Base-by-base conservation (phyloP, 1,284 basidiomycete genomes). In the Fomitopsis palustris region DNA sequence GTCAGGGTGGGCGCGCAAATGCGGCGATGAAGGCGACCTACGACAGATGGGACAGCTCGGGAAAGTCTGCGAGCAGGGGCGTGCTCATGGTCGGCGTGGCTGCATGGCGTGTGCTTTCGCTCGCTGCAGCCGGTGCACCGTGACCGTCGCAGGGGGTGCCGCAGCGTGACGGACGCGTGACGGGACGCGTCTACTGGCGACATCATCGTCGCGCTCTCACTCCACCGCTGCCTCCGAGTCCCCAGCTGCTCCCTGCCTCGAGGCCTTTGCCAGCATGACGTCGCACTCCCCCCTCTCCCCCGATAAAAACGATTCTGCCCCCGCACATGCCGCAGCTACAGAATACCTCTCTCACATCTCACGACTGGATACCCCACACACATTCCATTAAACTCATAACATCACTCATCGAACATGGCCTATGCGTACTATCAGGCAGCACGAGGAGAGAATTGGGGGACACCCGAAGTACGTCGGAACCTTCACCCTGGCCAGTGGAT, bases 41-140 rank as follows among this genome's bases (percentile, higher is more conserved):
- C 90, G 88, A 86, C 67, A 90, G 71, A 68, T 84, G 77, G 16
- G 84, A 76, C 33, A 92, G 76, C 65, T 92, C 88, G 6, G 89
- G 88, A 65, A 87, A 92, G 41, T 91, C 87, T 47, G 75, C 70
- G 39, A 84, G 76, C 42, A 92, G 75, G 55, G 78, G 77, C 45
- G 85, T 81, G 21, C 77, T 59, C 73, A 81, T 78, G 52, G 47
- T 35, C 16, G 25, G n/a, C n/a, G n/a, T n/a, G n/a, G 45, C 19
- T 52, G 35, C 31, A 33, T 52, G 49, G 2, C 27, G 27, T 16
- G 25, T 7, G 19, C 49, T 17, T 19, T 51, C 27, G 17, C 16
- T 25, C 6, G 31, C 51, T 19, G 53, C 37, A 9, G 25, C 25
- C 47, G 25, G n/a, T n/a, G n/a, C 31, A n/a, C 53, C 19, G 37